A percentile compares a stretch with the other conserved stretches of the same genome.
Evolutionary conservation across 805 yeast genomes (phyloP).

Genomic region (Barnettozyma vustinii): DNA sequence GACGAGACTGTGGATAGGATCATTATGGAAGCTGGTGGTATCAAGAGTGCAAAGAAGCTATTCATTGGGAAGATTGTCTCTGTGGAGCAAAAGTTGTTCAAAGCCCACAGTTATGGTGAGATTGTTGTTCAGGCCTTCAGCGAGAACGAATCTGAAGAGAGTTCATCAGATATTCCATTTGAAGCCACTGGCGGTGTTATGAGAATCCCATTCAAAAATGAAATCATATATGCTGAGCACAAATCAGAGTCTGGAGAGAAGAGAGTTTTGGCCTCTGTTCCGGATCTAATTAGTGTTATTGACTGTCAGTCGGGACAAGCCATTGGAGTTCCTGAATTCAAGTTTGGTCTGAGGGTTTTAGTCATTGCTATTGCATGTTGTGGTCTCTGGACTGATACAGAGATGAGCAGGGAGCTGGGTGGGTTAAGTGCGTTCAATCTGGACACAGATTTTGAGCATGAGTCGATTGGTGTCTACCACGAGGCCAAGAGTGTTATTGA

Average conservation of each 20-base stretch:
- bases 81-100: conserved; percentile 35
- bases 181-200: conserved; percentile 9
- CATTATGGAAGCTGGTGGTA: conserved; percentile 30
- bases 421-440: conserved; percentile 32
- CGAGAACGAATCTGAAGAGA: conserved; percentile 17
- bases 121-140: conserved; percentile 26
- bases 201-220: conserved; percentile 45
- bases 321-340: conserved; percentile 44
- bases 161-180: conserved; percentile 1
- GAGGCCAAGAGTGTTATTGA: conserved; percentile 33
- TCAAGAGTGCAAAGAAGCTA: conserved; percentile 26
- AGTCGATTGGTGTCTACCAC: conserved; percentile 30
- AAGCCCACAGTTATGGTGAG: conserved; percentile 43
- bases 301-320: conserved; percentile 42
- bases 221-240: conserved; percentile 34
- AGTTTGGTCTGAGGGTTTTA: conserved; percentile 39
- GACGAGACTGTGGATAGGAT: conserved; percentile 1
- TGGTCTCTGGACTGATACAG: conserved; percentile 32
- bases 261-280: conserved; percentile 37
- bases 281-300: conserved; percentile 39
- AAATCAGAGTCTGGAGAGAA: conserved; percentile 20
- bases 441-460: conserved; percentile 28
- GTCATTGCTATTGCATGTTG: conserved; percentile 34
- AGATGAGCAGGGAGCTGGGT: conserved; percentile 31
- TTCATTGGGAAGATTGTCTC: conserved; percentile 40